phyloP scores from a whole-genome alignment of 2,329 filamentous ascomycete genomes.

The Trichoderma breve region DNA sequence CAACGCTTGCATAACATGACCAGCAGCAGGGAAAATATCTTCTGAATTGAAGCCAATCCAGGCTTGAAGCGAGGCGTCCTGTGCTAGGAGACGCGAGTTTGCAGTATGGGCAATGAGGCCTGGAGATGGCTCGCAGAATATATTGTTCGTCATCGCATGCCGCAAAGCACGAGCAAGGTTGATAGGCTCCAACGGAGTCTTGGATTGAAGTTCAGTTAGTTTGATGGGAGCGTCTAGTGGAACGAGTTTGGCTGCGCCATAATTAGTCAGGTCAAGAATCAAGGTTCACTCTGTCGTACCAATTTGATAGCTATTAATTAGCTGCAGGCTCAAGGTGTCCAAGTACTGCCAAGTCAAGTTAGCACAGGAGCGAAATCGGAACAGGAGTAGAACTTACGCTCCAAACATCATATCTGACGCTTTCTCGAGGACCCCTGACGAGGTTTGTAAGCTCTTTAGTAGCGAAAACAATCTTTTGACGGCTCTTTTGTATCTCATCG shows the following conservation, averaged over 20 bases:
- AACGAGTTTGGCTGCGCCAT: slow-evolving; percentile 45
- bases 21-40: slow-evolving; percentile 51
- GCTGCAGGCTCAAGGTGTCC: slow-evolving; percentile 49
- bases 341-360: slow-evolving; percentile 39
- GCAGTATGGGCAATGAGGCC: slow-evolving; percentile 55
- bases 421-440: slow-evolving; percentile 50
- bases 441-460: slow-evolving; percentile 48
- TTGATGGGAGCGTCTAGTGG: slow-evolving; percentile 46
- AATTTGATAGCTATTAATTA: slow-evolving; percentile 51
- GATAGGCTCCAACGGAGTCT: slow-evolving; percentile 46
- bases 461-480: slow-evolving; percentile 48
- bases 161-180: slow-evolving; percentile 53
- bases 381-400: slow-evolving; percentile 39
- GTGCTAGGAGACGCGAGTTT: slow-evolving; percentile 49
- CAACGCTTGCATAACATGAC: slow-evolving; percentile 46
- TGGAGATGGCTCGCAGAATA: slow-evolving; percentile 53
- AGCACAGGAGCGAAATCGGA: not conserved
- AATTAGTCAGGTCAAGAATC: not conserved
- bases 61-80: slow-evolving; percentile 47
- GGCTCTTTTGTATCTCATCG: slow-evolving; percentile 43
- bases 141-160: slow-evolving; percentile 56
- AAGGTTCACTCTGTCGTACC: slow-evolving; percentile 32
- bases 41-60: slow-evolving; percentile 57
- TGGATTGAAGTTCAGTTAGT: slow-evolving; percentile 45
- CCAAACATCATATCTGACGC: slow-evolving; percentile 53